Percentiles rank a stretch among this genome's conserved stretches.
Conservation (phyloP, 345 rosid species). For the Camelina neglecta region DNA sequence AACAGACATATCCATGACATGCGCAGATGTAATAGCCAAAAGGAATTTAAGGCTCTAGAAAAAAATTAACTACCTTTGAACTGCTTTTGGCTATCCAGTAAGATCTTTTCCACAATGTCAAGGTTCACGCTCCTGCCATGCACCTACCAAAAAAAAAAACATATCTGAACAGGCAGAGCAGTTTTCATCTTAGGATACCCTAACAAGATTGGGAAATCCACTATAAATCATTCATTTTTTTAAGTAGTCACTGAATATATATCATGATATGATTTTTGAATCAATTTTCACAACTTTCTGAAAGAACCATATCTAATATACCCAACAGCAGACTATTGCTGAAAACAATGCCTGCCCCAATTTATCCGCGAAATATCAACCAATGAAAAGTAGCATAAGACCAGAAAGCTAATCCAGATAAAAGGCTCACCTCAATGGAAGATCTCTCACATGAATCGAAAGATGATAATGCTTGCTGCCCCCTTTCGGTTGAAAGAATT, state of each 20-base stretch:
- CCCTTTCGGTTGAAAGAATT: conserved; percentile 91
- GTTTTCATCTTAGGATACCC: conserved; percentile 13
- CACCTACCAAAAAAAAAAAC: conserved; percentile 54
- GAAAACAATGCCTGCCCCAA: neutral
- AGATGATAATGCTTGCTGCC: conserved; percentile 67
- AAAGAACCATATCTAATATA: conserved; percentile 26
- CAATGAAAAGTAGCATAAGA: conserved; percentile 23
- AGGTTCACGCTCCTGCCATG: conserved; percentile 77
- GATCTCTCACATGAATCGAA: conserved; percentile 81
- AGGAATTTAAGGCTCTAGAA: too few species aligned
- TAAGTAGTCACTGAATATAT: conserved; percentile 4
- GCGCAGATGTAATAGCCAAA: conserved; percentile 15
- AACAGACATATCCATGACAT: conserved; percentile 14
- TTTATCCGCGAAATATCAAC: neutral
- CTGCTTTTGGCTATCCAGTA: conserved; percentile 70
- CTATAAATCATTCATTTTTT: neutral
- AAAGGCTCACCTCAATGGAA: conserved; percentile 66
- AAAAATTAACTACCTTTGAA: conserved; percentile 54
- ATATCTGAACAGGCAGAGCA: conserved; percentile 10
- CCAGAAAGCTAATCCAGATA: neutral
- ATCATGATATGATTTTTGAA: conserved; percentile 17
- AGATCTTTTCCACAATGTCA: conserved; percentile 74
- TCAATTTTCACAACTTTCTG: conserved; percentile 4
- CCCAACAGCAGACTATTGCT: neutral
- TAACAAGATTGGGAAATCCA: conserved; percentile 29